Percentiles rank a stretch among this genome's conserved stretches.
These are phyloP conservation scores for Parastagonospora avenae DNA, from an alignment of 2,329 filamentous ascomycete species.

Conservation along the genomic window DNA sequence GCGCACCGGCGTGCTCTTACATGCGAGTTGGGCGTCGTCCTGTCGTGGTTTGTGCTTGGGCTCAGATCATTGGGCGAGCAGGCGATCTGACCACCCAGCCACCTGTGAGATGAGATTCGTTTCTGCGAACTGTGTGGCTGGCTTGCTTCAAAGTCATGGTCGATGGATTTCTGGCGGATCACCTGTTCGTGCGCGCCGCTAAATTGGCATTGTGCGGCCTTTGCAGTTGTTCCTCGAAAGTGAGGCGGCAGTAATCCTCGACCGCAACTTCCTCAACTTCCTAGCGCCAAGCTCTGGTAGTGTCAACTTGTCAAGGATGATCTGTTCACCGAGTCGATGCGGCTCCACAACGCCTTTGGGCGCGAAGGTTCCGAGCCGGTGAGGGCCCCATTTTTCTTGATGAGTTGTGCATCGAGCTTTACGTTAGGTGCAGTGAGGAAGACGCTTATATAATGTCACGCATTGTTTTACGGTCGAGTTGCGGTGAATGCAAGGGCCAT, in stretches of 20 bases:
- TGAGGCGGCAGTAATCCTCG: conserved; percentile 15
- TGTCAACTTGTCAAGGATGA: conserved; percentile 8
- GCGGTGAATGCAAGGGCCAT: conserved; percentile 17
- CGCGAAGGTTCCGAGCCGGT: conserved; percentile 20
- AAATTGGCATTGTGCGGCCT: background rate
- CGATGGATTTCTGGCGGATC: background rate
- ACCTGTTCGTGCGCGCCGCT: background rate
- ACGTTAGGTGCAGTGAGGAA: conserved; percentile 14
- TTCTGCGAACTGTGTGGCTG: conserved; percentile 18
- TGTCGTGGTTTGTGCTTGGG: conserved; percentile 27
- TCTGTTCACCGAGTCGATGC: conserved; percentile 4
- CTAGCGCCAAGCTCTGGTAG: conserved; percentile 15
- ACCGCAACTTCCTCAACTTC: conserved; percentile 23
- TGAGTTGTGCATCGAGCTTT: conserved; percentile 20
- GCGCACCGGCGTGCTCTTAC: conserved; percentile 28
- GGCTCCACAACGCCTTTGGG: conserved; percentile 14
- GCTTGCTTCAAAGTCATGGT: background rate
- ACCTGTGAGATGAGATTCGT: conserved; percentile 1
- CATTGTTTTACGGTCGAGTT: conserved; percentile 11
- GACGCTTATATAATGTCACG: background rate
- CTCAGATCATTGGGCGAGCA: conserved; percentile 29
- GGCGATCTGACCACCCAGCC: conserved; percentile 17
- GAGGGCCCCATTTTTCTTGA: conserved; percentile 23
- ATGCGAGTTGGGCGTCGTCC: conserved; percentile 32
- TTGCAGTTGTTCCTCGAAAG: conserved; percentile 3